A percentile compares a stretch with the other conserved stretches of the same genome.
Conservation (phyloP, 163 green algal genomes). For the Dunaliella salina region DNA sequence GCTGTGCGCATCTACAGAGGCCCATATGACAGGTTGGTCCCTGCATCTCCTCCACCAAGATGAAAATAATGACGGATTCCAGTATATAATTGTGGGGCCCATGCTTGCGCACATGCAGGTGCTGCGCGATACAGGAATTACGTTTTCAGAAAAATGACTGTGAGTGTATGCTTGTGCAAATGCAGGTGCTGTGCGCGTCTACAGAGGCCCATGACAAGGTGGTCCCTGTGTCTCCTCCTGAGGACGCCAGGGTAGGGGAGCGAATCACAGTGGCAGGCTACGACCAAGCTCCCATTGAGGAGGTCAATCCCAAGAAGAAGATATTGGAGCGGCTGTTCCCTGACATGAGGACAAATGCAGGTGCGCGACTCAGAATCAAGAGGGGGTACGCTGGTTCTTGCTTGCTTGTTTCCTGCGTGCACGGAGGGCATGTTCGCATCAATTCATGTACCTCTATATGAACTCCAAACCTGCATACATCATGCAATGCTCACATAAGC, state of each 20-base stretch:
- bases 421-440: not conserved
- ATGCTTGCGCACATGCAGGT: no score
- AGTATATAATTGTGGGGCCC: no score
- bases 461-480: no score
- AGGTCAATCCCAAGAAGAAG: constrained; percentile 94
- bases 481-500: no score
- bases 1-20: no score
- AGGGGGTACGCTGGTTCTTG: not conserved
- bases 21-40: no score
- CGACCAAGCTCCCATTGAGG: not conserved
- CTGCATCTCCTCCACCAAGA: no score
- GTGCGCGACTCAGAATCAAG: constrained; percentile 22
- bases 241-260: constrained; percentile 72
- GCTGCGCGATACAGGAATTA: no score
- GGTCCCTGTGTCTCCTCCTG: constrained; percentile 73
- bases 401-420: not conserved
- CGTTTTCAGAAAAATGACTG: no score
- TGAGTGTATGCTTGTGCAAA: no score
- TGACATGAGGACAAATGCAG: constrained; percentile 57
- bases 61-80: no score
- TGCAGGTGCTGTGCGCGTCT: constrained; percentile 80
- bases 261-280: constrained; percentile 74
- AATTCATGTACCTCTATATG: not conserved
- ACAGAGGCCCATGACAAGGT: constrained; percentile 70
- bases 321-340: constrained; percentile 79